phyloP scores from a whole-genome alignment of 2,329 filamentous ascomycete genomes.

The Penicillium griseofulvum region DNA sequence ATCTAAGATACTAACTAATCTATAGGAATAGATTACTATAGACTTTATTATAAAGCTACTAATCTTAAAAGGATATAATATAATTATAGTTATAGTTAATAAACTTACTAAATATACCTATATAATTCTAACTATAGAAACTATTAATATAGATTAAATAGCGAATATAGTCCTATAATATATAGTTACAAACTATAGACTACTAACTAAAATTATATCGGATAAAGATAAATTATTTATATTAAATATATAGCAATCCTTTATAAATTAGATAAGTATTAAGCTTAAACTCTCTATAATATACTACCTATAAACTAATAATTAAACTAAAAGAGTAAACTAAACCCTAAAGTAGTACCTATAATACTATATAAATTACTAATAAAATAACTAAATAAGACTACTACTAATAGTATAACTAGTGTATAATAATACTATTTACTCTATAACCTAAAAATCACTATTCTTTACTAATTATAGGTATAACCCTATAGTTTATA shows the following conservation, averaged over 20 bases:
- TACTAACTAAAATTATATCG: neutral
- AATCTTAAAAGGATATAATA: neutral
- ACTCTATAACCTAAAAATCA: no score
- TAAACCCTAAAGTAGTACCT: neutral
- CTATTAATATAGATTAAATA: neutral
- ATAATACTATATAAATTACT: neutral
- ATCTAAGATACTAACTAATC: neutral
- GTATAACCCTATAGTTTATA: no score
- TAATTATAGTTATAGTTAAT: neutral
- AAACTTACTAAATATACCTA: neutral
- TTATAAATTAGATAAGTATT: neutral
- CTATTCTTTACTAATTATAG: no score
- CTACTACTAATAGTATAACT: neutral
- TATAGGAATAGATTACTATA: neutral
- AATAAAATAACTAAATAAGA: neutral
- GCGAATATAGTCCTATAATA: neutral
- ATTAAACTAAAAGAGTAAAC: neutral
- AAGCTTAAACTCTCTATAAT: neutral
- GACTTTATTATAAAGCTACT: neutral
- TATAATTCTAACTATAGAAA: neutral
- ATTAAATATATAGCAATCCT: neutral
- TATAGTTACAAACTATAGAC: neutral
- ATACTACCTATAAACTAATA: neutral
- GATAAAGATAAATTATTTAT: neutral
- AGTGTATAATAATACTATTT: neutral